Base-by-base conservation (phyloP, 164 flowering plant genomes). In the Magnolia kwangsiensis region DNA sequence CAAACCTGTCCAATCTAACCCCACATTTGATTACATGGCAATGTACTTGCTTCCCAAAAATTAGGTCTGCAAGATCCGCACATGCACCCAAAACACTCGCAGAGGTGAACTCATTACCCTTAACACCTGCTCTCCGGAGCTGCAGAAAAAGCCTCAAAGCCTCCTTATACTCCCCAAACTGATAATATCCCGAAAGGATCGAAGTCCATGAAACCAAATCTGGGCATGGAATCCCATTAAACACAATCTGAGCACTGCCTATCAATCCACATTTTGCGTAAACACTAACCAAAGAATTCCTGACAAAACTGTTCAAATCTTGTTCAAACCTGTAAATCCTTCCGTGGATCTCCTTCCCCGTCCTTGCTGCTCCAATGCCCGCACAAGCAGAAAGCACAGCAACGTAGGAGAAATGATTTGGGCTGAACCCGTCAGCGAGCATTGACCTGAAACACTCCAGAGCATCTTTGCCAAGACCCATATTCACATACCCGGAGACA, bases 281-380 rank as follows among this genome's bases (percentile, higher is more conserved):
- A 79, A 89, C 73, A 73, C 80, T 87, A 14, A 87, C 72, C 77
- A 87, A 75, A 64, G 83, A 72, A 71, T 87, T 87, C 67, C 72
- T 75, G 27, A 87, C 77, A 75, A 79, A 81, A 55, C 69, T 72
- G 70, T 80, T 85, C 29, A 78, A 27, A 16, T 63, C 77, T 19
- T 74, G 72, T 78, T 71, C 83, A 63, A 63, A 23, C 77, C 81
- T 79, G 72, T 58, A 84, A 67, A 85, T 77, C 74, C 81, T 81
- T 71, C 80, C 88, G 58, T 87, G 89, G 76, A 84, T 72, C 76
- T 85, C 89, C 74, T 84, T 87, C 37, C 90, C 88, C 19, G 45
- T 72, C 66, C 80, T 79, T 11, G 27, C 49, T 51, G 79, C 82
- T 27, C 77, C 67, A 75, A 51, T 64, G 67, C 59, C 24, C 16